phyloP scores from a whole-genome alignment of 2,329 filamentous ascomycete genomes.

The Fusarium piperis region DNA sequence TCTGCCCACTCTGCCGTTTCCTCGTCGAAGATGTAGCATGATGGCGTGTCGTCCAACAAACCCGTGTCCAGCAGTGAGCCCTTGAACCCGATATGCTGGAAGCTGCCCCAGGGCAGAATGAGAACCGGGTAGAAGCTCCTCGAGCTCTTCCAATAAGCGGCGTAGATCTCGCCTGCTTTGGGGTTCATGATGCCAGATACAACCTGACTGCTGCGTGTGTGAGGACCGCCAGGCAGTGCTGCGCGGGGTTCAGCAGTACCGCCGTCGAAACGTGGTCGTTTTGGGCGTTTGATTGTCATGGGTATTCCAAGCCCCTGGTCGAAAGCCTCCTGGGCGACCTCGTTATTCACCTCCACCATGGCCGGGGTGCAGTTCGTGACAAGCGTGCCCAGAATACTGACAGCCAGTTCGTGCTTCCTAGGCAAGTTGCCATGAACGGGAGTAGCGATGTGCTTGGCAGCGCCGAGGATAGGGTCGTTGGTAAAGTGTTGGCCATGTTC shows the following conservation, averaged over 20 bases:
- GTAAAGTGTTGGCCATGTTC: neutral
- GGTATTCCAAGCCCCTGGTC: neutral
- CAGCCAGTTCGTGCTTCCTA: neutral
- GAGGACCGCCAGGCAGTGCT: neutral
- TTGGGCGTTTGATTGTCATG: neutral
- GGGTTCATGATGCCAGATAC: neutral
- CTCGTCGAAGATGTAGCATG: neutral
- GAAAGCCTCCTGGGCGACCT: neutral
- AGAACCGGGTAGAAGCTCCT: neutral
- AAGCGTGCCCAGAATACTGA: constrained; percentile 1
- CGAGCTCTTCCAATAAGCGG: neutral
- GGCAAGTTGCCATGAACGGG: neutral
- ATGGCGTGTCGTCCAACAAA: neutral
- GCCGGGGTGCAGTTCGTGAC: neutral
- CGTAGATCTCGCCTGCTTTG: constrained; percentile 8
- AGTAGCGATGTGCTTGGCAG: neutral
- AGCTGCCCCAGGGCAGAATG: neutral
- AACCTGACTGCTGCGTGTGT: neutral
- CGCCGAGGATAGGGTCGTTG: neutral
- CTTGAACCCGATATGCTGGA: neutral
- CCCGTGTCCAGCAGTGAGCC: neutral
- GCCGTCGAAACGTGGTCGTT: neutral
- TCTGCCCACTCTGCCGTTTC: neutral
- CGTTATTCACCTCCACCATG: neutral
- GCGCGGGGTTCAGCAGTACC: neutral